A percentile compares a stretch with the other conserved stretches of the same genome.
phyloP scores from a whole-genome alignment of 352 stramenopile genomes.

The Plasmopara muralis region DNA sequence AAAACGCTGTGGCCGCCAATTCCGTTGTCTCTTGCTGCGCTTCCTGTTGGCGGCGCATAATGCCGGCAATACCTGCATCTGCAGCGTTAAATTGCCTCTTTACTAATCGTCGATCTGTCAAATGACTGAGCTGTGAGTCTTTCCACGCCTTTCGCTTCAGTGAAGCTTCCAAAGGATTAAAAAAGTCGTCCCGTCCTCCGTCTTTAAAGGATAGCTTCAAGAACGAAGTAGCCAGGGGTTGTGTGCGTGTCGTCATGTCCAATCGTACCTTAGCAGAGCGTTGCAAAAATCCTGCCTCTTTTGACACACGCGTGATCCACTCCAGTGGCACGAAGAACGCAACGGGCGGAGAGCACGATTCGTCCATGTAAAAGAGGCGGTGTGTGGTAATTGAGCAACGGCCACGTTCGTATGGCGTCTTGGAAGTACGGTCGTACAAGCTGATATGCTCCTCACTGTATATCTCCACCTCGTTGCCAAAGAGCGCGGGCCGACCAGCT shows the following conservation, averaged over 20 bases:
- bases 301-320: slow-evolving; percentile 60
- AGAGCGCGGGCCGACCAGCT: slow-evolving; percentile 63
- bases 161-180: slow-evolving; percentile 59
- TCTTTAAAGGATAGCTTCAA: slow-evolving; percentile 87
- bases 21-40: slow-evolving; percentile 77
- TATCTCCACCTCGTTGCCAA: slow-evolving; percentile 80
- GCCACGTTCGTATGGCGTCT: slow-evolving; percentile 61
- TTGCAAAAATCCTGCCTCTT: slow-evolving; percentile 78
- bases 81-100: slow-evolving; percentile 74
- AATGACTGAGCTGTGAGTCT: slow-evolving; percentile 67
- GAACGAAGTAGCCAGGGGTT: slow-evolving; percentile 43
- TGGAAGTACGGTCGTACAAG: slow-evolving; percentile 75
- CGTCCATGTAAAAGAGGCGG: slow-evolving; percentile 77
- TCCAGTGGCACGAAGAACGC: slow-evolving; percentile 68
- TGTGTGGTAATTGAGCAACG: slow-evolving; percentile 80
- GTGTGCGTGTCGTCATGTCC: slow-evolving; percentile 41
- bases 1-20: slow-evolving; percentile 77
- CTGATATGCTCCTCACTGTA: slow-evolving; percentile 82
- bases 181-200: slow-evolving; percentile 78
- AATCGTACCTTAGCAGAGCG: slow-evolving; percentile 81
- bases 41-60: slow-evolving; percentile 72
- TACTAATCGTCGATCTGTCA: slow-evolving; percentile 64
- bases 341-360: slow-evolving; percentile 38
- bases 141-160: slow-evolving; percentile 67
- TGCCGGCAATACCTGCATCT: slow-evolving; percentile 75